phyloP scores from a whole-genome alignment of 1,284 basidiomycete genomes.

The Anthracocystis setariae region DNA sequence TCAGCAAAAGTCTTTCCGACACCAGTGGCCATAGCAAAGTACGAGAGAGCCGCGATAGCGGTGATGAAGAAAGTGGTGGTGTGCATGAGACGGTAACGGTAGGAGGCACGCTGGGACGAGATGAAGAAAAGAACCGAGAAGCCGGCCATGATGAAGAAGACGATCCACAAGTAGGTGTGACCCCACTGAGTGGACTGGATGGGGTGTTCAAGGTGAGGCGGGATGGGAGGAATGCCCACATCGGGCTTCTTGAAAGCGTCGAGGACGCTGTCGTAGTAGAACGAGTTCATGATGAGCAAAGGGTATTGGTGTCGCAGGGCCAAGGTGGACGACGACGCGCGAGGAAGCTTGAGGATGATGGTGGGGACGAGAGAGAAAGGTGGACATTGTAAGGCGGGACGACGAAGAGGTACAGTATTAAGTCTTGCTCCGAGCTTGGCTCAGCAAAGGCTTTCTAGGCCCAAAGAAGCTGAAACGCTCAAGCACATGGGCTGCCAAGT shows the following conservation, averaged over 20 bases:
- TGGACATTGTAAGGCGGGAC: neutral
- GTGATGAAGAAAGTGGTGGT: conserved; percentile 57
- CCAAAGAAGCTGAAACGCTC: neutral
- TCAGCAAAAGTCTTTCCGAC: conserved; percentile 44
- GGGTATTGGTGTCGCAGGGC: neutral
- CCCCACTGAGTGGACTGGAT: conserved; percentile 45
- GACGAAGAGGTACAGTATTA: conserved; percentile 1
- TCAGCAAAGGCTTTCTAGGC: neutral
- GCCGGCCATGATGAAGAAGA: conserved; percentile 55
- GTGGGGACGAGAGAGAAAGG: neutral
- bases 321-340: neutral
- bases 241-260: conserved; percentile 50
- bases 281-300: conserved; percentile 40
- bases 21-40: conserved; percentile 61
- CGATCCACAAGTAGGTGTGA: conserved; percentile 56
- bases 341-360: conserved; percentile 2
- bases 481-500: neutral
- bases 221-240: conserved; percentile 52
- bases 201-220: conserved; percentile 51
- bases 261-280: conserved; percentile 54
- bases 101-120: conserved; percentile 52
- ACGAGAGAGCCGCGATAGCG: conserved; percentile 50
- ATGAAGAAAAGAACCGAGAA: conserved; percentile 53
- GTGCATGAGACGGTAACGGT: conserved; percentile 59
- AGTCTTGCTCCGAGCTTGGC: neutral